Conservation (phyloP, 202 grass and related monocot species). For the Zizania palustris region DNA sequence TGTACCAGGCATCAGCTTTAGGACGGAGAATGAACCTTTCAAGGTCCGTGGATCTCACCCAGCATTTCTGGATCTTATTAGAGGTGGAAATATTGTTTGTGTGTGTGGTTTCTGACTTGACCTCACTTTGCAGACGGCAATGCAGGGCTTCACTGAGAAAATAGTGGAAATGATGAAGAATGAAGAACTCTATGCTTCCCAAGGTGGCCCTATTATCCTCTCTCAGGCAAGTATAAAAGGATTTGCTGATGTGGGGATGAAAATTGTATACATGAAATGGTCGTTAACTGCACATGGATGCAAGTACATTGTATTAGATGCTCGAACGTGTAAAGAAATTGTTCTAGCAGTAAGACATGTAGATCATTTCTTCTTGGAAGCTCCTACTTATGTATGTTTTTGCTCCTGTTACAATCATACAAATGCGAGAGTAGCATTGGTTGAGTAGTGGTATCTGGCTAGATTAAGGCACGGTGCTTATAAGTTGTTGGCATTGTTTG, state of each 20-base stretch:
- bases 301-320: background rate
- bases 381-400: no score
- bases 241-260: no score
- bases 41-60: constrained; percentile 55
- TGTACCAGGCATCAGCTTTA: constrained; percentile 97
- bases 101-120: constrained; percentile 5
- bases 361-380: no score
- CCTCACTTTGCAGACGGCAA: constrained; percentile 66
- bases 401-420: background rate
- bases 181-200: constrained; percentile 88
- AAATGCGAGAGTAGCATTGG: constrained; percentile 14
- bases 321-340: no score
- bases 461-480: background rate
- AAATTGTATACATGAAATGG: no score
- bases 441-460: background rate
- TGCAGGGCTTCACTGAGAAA: constrained; percentile 95
- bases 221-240: constrained; percentile 70
- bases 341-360: no score
- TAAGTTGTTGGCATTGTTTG: background rate
- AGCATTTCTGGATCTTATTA: constrained; percentile 43
- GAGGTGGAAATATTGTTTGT: background rate
- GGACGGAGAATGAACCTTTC: constrained; percentile 95
- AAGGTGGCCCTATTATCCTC: constrained; percentile 96
- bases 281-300: background rate
- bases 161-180: constrained; percentile 95